Base-by-base conservation (phyloP, 768 basidiomycete genomes). In the Trametes punicea region DNA sequence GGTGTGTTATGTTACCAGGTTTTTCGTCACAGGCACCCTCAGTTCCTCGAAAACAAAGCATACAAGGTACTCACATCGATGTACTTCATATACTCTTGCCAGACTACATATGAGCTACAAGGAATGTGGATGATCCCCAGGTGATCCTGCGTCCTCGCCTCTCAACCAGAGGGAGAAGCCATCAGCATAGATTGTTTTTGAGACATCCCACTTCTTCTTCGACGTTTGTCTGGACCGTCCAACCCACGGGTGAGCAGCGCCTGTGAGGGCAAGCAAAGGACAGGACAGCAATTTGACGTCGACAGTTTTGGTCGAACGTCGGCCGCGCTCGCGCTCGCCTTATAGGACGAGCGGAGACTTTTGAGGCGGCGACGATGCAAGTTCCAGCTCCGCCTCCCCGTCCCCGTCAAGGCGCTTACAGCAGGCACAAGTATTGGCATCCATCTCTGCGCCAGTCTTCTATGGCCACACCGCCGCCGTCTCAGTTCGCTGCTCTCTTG, bases 171-270 rank as follows among this genome's bases (percentile, higher is more conserved):
- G 90, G 90, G 90, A 92, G 80, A 76, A 84, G 81, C 88, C 75
- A 80, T 89, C 90, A 83, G 90, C 89, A 83, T 81, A 85, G 88
- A 91, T 80, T 90, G 90, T 92, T 91, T 92, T 90, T 81, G 87
- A 88, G 87, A 75, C 67, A 73, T 75, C 73, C 70, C 65, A 63
- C 67, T 75, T 70, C 46, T 50, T 91, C 87, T 90, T 69, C 87
- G 85, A 88, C 88, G 81, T 77, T 86, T 90, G 89, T 91, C 88
- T 91, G 88, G 88, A 85, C 88, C 80, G 73, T 84, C 83, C 79
- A 76, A 81, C 80, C 85, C 74, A 82, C 67, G 62, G 59, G 65
- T 64, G 59, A 62, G 62, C 72, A 70, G 63, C 65, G 64, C 70
- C 66, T 59, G 64, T 64, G 53, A 65, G 67, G 63, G 74, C 70